Percentiles rank a stretch among this genome's conserved stretches.
Conservation (phyloP, 2,329 filamentous ascomycete genomes). For the Lasiodiplodia gonubiensis region DNA sequence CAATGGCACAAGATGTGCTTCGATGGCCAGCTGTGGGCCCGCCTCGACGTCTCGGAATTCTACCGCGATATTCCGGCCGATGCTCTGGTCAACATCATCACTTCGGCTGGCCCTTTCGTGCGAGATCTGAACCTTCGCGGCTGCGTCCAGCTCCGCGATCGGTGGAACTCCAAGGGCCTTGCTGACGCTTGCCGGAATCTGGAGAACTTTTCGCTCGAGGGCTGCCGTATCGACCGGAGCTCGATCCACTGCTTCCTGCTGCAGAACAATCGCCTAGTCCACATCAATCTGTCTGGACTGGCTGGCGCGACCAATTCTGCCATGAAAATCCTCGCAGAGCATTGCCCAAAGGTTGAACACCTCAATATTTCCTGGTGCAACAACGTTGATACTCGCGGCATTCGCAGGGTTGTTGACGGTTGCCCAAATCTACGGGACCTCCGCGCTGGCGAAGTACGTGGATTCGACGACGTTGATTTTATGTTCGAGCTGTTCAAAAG, state of each 20-base stretch:
- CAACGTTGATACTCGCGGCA: conserved; percentile 77
- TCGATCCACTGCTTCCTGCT: conserved; percentile 79
- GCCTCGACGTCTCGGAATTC: conserved; percentile 81
- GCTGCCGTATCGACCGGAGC: conserved; percentile 81
- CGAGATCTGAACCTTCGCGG: conserved; percentile 89
- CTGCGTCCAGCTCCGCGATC: conserved; percentile 85
- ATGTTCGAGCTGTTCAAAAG: conserved; percentile 76
- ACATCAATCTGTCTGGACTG: conserved; percentile 85
- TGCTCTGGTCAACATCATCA: conserved; percentile 83
- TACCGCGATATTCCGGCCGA: conserved; percentile 86
- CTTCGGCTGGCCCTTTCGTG: conserved; percentile 84
- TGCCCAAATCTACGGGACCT: conserved; percentile 80
- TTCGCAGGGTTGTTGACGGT: conserved; percentile 72
- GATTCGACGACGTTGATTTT: conserved; percentile 76
- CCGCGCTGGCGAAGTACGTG: conserved; percentile 78
- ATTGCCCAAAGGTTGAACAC: conserved; percentile 79
- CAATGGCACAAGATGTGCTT: conserved; percentile 84
- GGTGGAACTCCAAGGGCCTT: conserved; percentile 76
- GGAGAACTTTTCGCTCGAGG: conserved; percentile 85
- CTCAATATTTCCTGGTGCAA: conserved; percentile 95
- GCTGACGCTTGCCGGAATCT: conserved; percentile 87
- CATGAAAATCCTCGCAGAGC: conserved; percentile 82
- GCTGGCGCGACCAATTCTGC: conserved; percentile 79
- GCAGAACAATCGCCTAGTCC: conserved; percentile 77
- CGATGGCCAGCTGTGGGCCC: conserved; percentile 91